phyloP scores from a whole-genome alignment of 1,139 yeast genomes.

The Zygosaccharomyces pseudobailii region DNA sequence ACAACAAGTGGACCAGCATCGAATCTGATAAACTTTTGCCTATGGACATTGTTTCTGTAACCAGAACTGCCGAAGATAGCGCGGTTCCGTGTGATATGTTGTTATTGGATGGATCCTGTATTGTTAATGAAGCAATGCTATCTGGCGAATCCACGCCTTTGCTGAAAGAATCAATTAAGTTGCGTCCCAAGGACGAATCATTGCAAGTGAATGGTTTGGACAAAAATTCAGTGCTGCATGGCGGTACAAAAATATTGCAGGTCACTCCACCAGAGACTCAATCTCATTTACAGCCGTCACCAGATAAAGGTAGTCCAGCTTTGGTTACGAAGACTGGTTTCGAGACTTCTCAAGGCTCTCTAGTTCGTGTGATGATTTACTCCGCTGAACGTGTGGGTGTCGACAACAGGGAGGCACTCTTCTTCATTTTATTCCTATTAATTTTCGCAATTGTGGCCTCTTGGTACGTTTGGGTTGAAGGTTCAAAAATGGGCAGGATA shows the following conservation, averaged over 20 bases:
- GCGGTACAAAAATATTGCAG: constrained; percentile 96
- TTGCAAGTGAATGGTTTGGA: constrained; percentile 79
- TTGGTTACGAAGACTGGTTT: constrained; percentile 91
- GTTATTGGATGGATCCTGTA: constrained; percentile 80
- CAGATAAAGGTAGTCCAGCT: constrained; percentile 92
- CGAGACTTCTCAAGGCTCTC: constrained; percentile 95
- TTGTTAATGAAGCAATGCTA: constrained; percentile 95
- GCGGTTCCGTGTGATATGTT: constrained; percentile 96
- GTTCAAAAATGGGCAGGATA: constrained; percentile 90
- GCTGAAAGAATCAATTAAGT: constrained; percentile 81
- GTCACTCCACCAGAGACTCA: constrained; percentile 61
- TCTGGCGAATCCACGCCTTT: constrained; percentile 98
- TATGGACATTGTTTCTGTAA: constrained; percentile 84
- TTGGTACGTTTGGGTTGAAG: constrained; percentile 98
- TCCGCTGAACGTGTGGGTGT: constrained; percentile 96
- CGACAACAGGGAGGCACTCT: constrained; percentile 90
- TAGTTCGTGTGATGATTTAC: constrained; percentile 96
- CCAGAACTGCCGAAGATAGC: constrained; percentile 83
- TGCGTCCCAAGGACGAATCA: constrained; percentile 68
- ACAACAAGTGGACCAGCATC: constrained; percentile 61
- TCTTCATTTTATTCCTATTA: constrained; percentile 83
- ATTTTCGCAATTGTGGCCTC: constrained; percentile 93
- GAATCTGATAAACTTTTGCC: constrained; percentile 79
- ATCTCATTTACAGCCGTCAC: constrained; percentile 50
- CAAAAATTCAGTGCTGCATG: constrained; percentile 83